phyloP scores from a whole-genome alignment of 805 yeast species.

The Dipodascus albidus region DNA sequence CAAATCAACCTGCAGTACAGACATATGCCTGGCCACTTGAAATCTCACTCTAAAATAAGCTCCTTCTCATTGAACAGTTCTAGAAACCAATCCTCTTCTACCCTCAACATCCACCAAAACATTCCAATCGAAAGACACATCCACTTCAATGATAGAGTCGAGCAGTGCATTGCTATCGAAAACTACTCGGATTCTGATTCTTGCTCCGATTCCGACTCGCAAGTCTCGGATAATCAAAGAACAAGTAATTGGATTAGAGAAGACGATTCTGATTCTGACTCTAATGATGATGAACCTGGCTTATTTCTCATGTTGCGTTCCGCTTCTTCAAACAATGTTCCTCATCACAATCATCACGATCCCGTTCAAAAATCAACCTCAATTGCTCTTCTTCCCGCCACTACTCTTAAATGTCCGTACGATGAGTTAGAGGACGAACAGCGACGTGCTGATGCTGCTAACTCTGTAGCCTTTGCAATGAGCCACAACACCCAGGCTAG shows the following conservation, averaged over 20 bases:
- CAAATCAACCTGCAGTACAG: constrained; percentile 23
- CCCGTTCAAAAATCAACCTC: constrained; percentile 24
- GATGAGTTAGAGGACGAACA: constrained; percentile 47
- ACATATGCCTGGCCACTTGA: constrained; percentile 9
- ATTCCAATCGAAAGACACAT: constrained; percentile 45
- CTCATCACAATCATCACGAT: constrained; percentile 14
- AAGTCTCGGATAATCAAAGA: constrained; percentile 19
- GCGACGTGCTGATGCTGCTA: constrained; percentile 23
- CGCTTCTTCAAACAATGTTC: constrained; percentile 22
- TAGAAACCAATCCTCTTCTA: not conserved
- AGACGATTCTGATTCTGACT: constrained; percentile 32
- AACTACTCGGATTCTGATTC: constrained; percentile 16
- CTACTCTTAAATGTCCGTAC: constrained; percentile 68
- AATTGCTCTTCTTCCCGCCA: constrained; percentile 75
- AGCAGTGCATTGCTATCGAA: constrained; percentile 79
- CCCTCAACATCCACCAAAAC: not conserved
- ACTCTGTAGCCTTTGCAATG: constrained; percentile 34
- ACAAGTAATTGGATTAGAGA: constrained; percentile 10
- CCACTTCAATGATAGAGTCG: constrained; percentile 89
- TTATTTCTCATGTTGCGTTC: constrained; percentile 46
- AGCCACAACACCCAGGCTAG: constrained; percentile 52
- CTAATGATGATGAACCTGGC: constrained; percentile 53
- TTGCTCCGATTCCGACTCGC: constrained; percentile 10
- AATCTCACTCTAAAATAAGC: not conserved
- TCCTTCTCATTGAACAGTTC: not conserved